These are phyloP conservation scores for Plectosphaerella sp. DNA, from an alignment of 2,329 filamentous ascomycete species.

Conservation along the genomic window DNA sequence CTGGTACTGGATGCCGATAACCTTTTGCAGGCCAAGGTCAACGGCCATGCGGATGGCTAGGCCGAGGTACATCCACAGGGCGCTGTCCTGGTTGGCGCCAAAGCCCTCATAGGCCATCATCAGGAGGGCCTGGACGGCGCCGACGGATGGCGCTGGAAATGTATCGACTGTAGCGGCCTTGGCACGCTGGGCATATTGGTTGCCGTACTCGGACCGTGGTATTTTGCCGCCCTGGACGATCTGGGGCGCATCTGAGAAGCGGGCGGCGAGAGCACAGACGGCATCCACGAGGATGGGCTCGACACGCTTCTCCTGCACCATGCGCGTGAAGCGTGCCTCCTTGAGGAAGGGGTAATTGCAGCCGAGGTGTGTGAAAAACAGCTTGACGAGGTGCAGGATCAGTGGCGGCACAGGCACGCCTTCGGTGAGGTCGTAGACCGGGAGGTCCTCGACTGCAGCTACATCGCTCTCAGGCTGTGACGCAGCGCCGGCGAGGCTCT, in stretches of 20 bases:
- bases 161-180: constrained; percentile 80
- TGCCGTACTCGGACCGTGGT: constrained; percentile 64
- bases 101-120: constrained; percentile 87
- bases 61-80: constrained; percentile 90
- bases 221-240: constrained; percentile 42
- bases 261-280: constrained; percentile 75
- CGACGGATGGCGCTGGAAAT: constrained; percentile 76
- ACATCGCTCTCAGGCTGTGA: constrained; percentile 30
- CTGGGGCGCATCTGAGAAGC: constrained; percentile 66
- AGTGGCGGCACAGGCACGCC: constrained; percentile 66
- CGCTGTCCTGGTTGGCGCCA: constrained; percentile 82
- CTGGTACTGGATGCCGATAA: constrained; percentile 65
- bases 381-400: constrained; percentile 71
- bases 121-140: constrained; percentile 78
- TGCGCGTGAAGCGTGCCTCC: constrained; percentile 65
- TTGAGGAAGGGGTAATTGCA: constrained; percentile 84
- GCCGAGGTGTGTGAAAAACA: constrained; percentile 77
- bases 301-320: constrained; percentile 74
- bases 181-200: constrained; percentile 74
- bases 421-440: constrained; percentile 73
- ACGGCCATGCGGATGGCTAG: constrained; percentile 81
- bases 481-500: constrained; percentile 2
- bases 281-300: constrained; percentile 84
- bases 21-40: constrained; percentile 76
- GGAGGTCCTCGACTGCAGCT: constrained; percentile 49